A percentile compares a stretch with the other conserved stretches of the same genome.
Conservation (phyloP, 225 moss, liverwort and hornwort species). For the Bryum argenteum region DNA sequence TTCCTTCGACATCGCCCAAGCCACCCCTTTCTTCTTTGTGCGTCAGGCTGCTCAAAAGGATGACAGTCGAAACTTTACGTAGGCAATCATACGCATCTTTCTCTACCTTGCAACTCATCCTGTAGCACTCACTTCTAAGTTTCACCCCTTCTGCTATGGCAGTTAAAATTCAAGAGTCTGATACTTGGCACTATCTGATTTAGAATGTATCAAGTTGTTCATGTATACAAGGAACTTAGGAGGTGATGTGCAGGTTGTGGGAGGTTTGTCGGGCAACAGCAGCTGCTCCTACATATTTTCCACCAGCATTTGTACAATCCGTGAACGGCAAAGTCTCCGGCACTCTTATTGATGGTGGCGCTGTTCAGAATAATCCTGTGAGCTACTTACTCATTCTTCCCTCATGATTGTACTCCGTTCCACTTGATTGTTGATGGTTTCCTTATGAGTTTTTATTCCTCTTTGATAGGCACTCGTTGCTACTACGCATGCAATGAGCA, state of each 20-base stretch:
- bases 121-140: not conserved
- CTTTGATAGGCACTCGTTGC: slow-evolving; percentile 71
- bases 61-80: slow-evolving; percentile 76
- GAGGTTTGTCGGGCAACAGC: slow-evolving; percentile 85
- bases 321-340: slow-evolving; percentile 55
- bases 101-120: not conserved
- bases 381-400: slow-evolving; percentile 19
- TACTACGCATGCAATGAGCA: slow-evolving; percentile 78
- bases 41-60: slow-evolving; percentile 80
- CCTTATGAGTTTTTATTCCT: not conserved
- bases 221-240: not conserved
- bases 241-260: slow-evolving; percentile 58
- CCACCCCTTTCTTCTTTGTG: slow-evolving; percentile 76
- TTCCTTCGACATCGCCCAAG: slow-evolving; percentile 75
- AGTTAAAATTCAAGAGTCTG: no score
- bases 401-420: no score
- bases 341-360: slow-evolving; percentile 78
- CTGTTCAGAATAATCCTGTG: slow-evolving; percentile 88
- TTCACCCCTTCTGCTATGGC: not conserved
- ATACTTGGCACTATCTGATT: not conserved
- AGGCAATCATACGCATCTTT: slow-evolving; percentile 3
- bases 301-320: slow-evolving; percentile 71
- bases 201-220: not conserved
- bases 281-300: slow-evolving; percentile 84
- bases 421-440: not conserved